Percentiles rank a stretch among this genome's conserved stretches.
phyloP scores from a whole-genome alignment of 129 eudicot species.

The Erigeron canadensis region DNA sequence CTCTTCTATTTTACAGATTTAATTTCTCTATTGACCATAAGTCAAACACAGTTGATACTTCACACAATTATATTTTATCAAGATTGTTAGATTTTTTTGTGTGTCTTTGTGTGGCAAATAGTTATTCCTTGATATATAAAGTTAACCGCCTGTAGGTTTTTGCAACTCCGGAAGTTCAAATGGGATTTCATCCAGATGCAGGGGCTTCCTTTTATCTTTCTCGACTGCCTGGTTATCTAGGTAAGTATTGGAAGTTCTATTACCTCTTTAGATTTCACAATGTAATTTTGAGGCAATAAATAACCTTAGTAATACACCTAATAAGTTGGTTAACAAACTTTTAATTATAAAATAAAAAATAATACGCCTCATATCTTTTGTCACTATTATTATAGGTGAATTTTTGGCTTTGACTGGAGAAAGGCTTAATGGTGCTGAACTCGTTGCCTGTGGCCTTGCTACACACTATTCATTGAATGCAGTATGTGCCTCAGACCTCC shows the following conservation, averaged over 20 bases:
- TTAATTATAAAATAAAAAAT: not conserved
- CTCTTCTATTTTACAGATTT: too few species aligned
- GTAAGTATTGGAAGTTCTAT: constrained; percentile 33
- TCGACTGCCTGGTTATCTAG: constrained; percentile 93
- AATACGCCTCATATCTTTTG: not conserved
- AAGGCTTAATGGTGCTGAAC: constrained; percentile 83
- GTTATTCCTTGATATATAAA: constrained; percentile 14
- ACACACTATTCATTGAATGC: constrained; percentile 75
- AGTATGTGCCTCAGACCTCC: constrained; percentile 35
- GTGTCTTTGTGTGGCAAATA: constrained; percentile 5
- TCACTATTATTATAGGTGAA: constrained; percentile 61
- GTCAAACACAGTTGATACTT: not conserved
- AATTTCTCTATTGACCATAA: not conserved
- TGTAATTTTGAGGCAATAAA: not conserved
- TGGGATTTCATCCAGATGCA: constrained; percentile 97
- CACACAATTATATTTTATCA: not conserved
- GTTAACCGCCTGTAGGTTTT: constrained; percentile 53
- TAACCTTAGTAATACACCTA: not conserved
- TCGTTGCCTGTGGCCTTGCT: constrained; percentile 91
- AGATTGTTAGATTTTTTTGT: not conserved
- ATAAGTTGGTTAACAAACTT: not conserved
- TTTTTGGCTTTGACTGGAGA: constrained; percentile 91
- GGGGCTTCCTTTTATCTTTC: constrained; percentile 96
- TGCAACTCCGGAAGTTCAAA: constrained; percentile 72
- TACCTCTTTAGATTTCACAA: not conserved